Base-by-base conservation (phyloP, 495 filamentous ascomycete genomes). In the Sphaerosporella brunnea region DNA sequence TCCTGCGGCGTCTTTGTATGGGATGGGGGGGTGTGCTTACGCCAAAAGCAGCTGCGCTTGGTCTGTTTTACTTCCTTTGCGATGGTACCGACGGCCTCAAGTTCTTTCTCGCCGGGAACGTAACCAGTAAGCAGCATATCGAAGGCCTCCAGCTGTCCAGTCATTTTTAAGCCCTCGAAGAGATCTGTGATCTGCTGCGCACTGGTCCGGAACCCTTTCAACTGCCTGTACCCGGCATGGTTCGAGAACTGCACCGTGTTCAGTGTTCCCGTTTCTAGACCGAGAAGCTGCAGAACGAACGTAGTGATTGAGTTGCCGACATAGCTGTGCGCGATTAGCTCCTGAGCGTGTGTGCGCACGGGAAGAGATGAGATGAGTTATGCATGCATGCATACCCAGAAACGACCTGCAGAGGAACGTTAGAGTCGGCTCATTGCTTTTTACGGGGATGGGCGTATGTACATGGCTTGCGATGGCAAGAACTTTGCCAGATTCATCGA, bases 191-290 rank as follows among this genome's bases (percentile, higher is more conserved):
- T 90, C 60, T 95, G 82, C 48, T 77, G 65, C 18, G 88, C 82
- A 2, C 80, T 78, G 4, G 82, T 76, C 46, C 73, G 74, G 11
- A 78, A 86, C 23, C 90, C 90, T 52, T 80, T 88, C 66, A 79
- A 75, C 65, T 87, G 84, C 23, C 71, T 68, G 64, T 97, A 97
- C 21, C 82, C 90, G 4, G 82, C 81, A 61, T 97, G 90, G 60
- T 97, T 97, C 60, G 86, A 93, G 65, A 90, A 96, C 52, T 97
- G 79, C 15, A 97, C 90, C 2, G 90, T 96, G 60, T 97, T 93
- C 53, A 97, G 68, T 7, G 84, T 80, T 8, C 86, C 78, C 2
- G 93, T 87, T 55, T 97, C 90, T 60, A 86, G 93, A 34, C 90
- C 90, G 49, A 96, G 68, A 1, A 80, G 75, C 63, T 96, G 88